Evolutionary conservation across 306 rosid species (phyloP), one percentile per base, ranked within the genome.

Genomic region (Glycine tomentella): DNA sequence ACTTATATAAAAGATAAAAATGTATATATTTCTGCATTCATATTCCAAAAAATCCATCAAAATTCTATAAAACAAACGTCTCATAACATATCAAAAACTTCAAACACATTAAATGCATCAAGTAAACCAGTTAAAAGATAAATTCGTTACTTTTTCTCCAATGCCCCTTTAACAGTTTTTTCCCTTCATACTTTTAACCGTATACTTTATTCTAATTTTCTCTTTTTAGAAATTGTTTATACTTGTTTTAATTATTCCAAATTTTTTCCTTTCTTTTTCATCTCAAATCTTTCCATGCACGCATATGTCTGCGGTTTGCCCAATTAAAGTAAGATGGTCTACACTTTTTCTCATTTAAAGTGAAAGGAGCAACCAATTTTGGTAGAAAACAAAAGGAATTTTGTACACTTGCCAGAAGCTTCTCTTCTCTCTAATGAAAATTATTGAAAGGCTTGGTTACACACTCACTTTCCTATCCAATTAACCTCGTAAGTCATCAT

Each of bases 311-410:
- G 25, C 25, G 11, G 46, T 63, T 1, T 13, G 25, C 51, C 14
- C 42, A 12, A 16, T 4, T 51, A 52, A 77, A 66, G 74, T 11
- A 51, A 40, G 46, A 77, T 77, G 53, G 74, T 34, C 14, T 6
- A 1, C 2, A n/a, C 20, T 66, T 66, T n/a, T 38, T 15, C n/a
- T 6, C 6, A 11, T 40, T 20, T 14, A 25, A 69, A 55, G 20
- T 36, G 45, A 71, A 48, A 71, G 53, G 31, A 53, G 7, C 34
- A 78, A 78, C 5, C 9, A 14, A 36, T 42, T 14, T 40, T 52
- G 6, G 63, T 52, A 11, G 64, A 53, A 65, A 67, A 77, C 3
- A 1, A 11, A n/a, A 2, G 61, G n/a, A n/a, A 25, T 4, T 20
- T 31, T n/a, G 5, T 62, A 33, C 61, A n/a, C 71, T 46, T 14